phyloP scores from a whole-genome alignment of 2,329 filamentous ascomycete species.

The Neopestalotiopsis sp. region DNA sequence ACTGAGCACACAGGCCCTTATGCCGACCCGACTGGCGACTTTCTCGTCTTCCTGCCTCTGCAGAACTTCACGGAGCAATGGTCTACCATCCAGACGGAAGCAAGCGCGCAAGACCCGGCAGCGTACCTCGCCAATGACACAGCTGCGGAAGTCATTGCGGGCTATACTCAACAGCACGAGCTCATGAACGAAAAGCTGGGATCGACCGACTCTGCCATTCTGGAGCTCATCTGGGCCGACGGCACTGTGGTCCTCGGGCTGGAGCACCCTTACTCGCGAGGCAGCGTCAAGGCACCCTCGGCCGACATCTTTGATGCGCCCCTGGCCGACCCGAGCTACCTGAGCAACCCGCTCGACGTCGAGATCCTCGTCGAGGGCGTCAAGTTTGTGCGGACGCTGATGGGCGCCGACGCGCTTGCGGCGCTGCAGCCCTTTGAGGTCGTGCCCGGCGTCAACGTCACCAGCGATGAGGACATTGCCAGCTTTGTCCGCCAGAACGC shows the following conservation, averaged over 20 bases:
- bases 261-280: conserved; percentile 53
- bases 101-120: conserved; percentile 24
- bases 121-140: conserved; percentile 29
- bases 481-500: conserved; percentile 1
- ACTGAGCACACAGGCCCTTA: conserved; percentile 30
- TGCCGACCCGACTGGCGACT: conserved; percentile 28
- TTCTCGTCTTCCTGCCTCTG: conserved; percentile 22
- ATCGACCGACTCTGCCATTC: not conserved
- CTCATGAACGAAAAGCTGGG: conserved; percentile 11
- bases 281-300: conserved; percentile 57
- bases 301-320: conserved; percentile 51
- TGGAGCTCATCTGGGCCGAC: conserved; percentile 20
- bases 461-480: conserved; percentile 35
- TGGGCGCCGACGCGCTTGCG: conserved; percentile 37
- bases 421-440: conserved; percentile 42
- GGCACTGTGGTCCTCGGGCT: conserved; percentile 23
- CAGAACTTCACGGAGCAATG: conserved; percentile 18
- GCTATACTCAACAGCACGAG: conserved; percentile 23
- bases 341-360: conserved; percentile 57
- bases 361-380: conserved; percentile 46
- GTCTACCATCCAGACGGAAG: conserved; percentile 19
- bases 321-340: conserved; percentile 48
- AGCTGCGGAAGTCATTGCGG: conserved; percentile 26
- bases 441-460: conserved; percentile 33
- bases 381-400: conserved; percentile 41